Base-by-base conservation (phyloP, 371 early-diverging fungal species). In the Gilbertella persicaria region DNA sequence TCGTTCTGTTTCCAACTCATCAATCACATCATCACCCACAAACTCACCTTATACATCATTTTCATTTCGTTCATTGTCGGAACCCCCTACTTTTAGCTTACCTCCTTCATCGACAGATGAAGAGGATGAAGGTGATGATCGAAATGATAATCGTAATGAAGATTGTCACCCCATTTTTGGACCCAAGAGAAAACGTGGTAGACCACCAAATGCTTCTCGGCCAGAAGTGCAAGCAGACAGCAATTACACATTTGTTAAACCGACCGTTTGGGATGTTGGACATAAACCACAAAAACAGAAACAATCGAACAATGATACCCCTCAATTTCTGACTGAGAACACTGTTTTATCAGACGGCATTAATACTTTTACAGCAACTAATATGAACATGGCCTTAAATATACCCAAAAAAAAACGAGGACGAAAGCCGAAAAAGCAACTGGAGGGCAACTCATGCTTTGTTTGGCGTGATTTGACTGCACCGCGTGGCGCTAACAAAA, bases 331-430 rank as follows among this genome's bases (percentile, higher is more conserved):
- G 8, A n/a, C 42, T 23, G 41, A 45, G 14, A 49, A 33, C 36
- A 43, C 43, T 30, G 26, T 41, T 7, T 47, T 55, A 47, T 40
- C 55, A 25, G 48, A 55, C 19, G 48, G 48, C n/a, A 46, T 55
- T n/a, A 64, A 58, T 47, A 76, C 76, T 20, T 76, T 72, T 51
- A 70, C 72, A 14, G 64, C 52, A 30, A 70, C 73, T 4, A 60
- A 55, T 23, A 67, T 73, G 72, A 69, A 78, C 41, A 66, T 55
- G 36, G 61, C 69, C 12, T 33, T 78, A 10, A 64, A 64, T 49
- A 78, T 73, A 60, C 78, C 78, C 33, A 71, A 67, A 50, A 72
- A 74, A 53, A 78, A 78, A 50, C 61, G 78, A 35, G 78, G 78
- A 1, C 64, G 78, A 19, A 78, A 78, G 50, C 78, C 78, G 13